Base-by-base conservation (phyloP, 257 asterid genomes). In the Thymus quinquecostatus region DNA sequence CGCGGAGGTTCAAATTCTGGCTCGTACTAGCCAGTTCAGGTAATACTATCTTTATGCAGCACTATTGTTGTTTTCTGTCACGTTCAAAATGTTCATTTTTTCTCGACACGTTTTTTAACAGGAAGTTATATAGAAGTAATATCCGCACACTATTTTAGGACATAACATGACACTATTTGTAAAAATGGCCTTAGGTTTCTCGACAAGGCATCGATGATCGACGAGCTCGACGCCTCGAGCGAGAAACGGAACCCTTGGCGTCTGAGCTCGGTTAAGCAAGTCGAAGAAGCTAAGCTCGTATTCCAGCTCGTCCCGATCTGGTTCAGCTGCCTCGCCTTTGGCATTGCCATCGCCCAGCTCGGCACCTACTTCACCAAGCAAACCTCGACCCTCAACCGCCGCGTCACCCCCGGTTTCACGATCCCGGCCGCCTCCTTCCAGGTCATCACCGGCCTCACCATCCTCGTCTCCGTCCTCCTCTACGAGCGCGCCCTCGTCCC, bases 361-460 rank as follows among this genome's bases (percentile, higher is more conserved):
- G 55, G 86, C 74, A 85, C 94, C 21, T 87, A 68, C 70, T 85
- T 85, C 85, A 87, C 89, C 54, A 85, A 87, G 66, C 94, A 87
- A 73, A 84, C 83, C 79, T 77, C 77, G 58, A 87, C 94, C 5
- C 41, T 87, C 78, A 43, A 60, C 72, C 61, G 83, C 48, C 58
- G 77, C 60, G 12, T 87, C 38, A 76, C 81, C 7, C 40, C 66
- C 14, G 44, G 36, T 14, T 80, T 83, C 69, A 75, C 70, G 8
- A 59, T 87, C 56, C 87, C 94, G 0, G 69, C 94, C 2, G 91
- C 94, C 1, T 80, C 94, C 5, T 79, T 87, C 75, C 94, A 87
- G 57, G 90, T 82, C 49, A 40, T 85, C 76, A 80, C 85, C 0
- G 87, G 91, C 68, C 71, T 83, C 78, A 75, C 94, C 1, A 85